Evolutionary conservation across 1,284 basidiomycete genomes (phyloP).

Genomic region (Sanghuangporus baumii): DNA sequence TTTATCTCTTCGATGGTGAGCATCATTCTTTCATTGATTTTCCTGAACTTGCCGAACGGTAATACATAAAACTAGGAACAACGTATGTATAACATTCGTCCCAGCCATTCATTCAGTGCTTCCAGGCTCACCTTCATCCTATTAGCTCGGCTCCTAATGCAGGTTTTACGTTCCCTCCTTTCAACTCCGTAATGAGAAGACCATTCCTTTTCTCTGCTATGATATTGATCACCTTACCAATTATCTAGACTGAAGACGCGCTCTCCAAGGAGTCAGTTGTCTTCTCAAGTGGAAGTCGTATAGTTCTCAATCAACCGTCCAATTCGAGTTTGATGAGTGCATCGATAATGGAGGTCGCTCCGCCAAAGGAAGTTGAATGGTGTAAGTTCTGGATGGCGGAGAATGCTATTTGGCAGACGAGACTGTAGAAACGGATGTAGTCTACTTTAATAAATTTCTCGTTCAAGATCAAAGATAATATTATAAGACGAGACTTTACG

Average conservation of each 20-base stretch:
- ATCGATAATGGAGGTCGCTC: conserved; percentile 30
- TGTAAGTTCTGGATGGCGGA: conserved; percentile 39
- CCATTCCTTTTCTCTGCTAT: conserved; percentile 31
- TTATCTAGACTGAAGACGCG: conserved; percentile 36
- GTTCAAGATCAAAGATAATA: neutral
- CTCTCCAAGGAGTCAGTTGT: conserved; percentile 38
- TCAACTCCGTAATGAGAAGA: conserved; percentile 30
- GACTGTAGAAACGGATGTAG: conserved; percentile 10
- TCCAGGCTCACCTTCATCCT: neutral
- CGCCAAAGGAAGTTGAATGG: conserved; percentile 28
- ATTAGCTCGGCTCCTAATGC: conserved; percentile 22
- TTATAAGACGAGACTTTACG: neutral
- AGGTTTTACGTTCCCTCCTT: conserved; percentile 33
- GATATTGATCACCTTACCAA: conserved; percentile 20
- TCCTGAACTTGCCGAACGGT: neutral
- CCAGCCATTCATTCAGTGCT: neutral
- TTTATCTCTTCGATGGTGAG: conserved; percentile 38
- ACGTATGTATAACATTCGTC: conserved; percentile 25
- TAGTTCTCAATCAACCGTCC: conserved; percentile 24
- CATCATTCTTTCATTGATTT: neutral
- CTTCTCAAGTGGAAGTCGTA: conserved; percentile 24
- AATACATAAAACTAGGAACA: conserved; percentile 25
- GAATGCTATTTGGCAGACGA: conserved; percentile 28
- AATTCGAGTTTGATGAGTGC: conserved; percentile 5
- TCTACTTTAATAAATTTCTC: neutral